Percentiles rank a stretch among this genome's conserved stretches.
These are phyloP conservation scores for Coemansia sp. DNA, from an alignment of 192 early-diverging fungal genomes.

Conservation along the genomic window DNA sequence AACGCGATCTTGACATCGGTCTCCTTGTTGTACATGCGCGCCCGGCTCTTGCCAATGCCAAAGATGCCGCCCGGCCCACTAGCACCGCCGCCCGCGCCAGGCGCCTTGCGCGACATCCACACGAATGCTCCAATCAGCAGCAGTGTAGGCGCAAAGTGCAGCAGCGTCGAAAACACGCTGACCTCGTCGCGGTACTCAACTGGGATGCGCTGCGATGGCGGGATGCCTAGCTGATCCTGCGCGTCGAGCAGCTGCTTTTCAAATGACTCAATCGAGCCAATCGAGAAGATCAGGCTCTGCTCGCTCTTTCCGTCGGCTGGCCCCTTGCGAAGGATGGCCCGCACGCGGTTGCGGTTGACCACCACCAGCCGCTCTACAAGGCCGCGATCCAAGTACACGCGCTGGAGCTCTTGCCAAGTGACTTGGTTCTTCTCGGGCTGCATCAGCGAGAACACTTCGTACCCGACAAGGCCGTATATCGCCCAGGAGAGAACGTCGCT, in stretches of 20 bases:
- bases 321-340: constrained; percentile 65
- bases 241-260: constrained; percentile 89
- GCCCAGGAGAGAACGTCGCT: constrained; percentile 30
- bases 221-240: constrained; percentile 91
- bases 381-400: constrained; percentile 87
- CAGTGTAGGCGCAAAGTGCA: constrained; percentile 94
- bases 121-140: constrained; percentile 86
- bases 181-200: constrained; percentile 90
- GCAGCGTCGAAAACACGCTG: constrained; percentile 67
- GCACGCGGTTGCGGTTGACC: constrained; percentile 83
- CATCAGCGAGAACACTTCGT: constrained; percentile 18
- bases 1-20: constrained; percentile 86
- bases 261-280: constrained; percentile 94
- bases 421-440: constrained; percentile 62
- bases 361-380: constrained; percentile 90
- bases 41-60: constrained; percentile 94
- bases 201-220: constrained; percentile 86
- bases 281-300: constrained; percentile 71
- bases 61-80: constrained; percentile 83
- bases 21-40: constrained; percentile 97
- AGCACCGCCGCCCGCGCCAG: constrained; percentile 64
- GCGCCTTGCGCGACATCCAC: constrained; percentile 84
- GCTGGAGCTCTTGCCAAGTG: constrained; percentile 93
- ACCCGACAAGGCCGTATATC: constrained; percentile 14
- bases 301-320: constrained; percentile 5